phyloP scores from a whole-genome alignment of 2,329 filamentous ascomycete genomes.

The Blastomyces gilchristii region DNA sequence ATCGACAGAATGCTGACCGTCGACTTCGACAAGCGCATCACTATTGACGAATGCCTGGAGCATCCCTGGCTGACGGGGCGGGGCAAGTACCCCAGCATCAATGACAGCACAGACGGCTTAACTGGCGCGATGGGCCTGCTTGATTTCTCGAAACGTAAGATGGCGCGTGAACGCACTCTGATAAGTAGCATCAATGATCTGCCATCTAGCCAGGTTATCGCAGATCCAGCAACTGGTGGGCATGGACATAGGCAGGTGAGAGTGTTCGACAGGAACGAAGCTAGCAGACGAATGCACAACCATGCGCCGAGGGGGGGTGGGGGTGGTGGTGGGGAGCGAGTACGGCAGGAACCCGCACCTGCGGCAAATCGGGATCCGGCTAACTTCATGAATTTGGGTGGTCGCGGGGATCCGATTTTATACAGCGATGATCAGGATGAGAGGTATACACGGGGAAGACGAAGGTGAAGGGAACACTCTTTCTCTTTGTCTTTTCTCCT shows the following conservation, averaged over 20 bases:
- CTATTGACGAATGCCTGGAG: constrained; percentile 77
- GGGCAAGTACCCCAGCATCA: constrained; percentile 45
- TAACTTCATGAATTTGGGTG: constrained; percentile 77
- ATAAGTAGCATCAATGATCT: constrained; percentile 73
- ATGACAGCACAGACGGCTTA: constrained; percentile 84
- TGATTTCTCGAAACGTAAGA: constrained; percentile 72
- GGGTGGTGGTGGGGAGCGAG: constrained; percentile 13
- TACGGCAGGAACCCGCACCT: constrained; percentile 53
- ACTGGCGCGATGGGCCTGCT: constrained; percentile 75
- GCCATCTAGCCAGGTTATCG: constrained; percentile 49
- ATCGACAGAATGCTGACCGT: constrained; percentile 94
- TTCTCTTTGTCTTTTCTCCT: too few relatives aligned
- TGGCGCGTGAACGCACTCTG: constrained; percentile 72
- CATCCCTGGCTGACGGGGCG: constrained; percentile 75
- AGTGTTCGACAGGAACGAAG: constrained; percentile 62
- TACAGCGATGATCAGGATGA: constrained; percentile 51
- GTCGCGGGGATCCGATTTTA: constrained; percentile 70
- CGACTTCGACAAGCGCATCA: constrained; percentile 70
- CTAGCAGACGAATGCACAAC: constrained; percentile 38
- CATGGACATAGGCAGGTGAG: constrained; percentile 45
- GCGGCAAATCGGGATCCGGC: constrained; percentile 55
- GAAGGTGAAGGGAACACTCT: constrained; percentile 1
- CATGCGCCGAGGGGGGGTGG: constrained; percentile 23
- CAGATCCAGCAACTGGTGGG: constrained; percentile 34
- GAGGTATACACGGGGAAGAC: constrained; percentile 6